A percentile compares a stretch with the other conserved stretches of the same genome.
phyloP scores from a whole-genome alignment of 306 rosid genomes.

The Rubus parviflorus region DNA sequence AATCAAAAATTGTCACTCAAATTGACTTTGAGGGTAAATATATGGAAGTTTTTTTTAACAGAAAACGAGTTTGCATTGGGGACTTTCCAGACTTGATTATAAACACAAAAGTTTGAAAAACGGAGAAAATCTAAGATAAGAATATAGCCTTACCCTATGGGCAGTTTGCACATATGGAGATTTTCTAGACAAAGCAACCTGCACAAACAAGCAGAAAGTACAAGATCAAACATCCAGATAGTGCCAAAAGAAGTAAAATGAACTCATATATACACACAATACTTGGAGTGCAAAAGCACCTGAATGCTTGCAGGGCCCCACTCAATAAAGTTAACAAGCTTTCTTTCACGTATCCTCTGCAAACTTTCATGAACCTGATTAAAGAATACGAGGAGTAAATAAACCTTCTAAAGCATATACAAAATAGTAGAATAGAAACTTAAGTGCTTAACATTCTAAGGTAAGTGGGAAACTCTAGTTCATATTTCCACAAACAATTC shows the following conservation, averaged over 20 bases:
- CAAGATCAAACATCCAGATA: constrained; percentile 16
- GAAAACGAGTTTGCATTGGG: background rate
- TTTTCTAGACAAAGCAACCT: constrained; percentile 98
- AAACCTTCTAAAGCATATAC: background rate
- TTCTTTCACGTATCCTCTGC: constrained; percentile 99
- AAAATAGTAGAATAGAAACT: background rate
- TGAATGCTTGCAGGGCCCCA: constrained; percentile 99
- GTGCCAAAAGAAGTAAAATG: constrained; percentile 12
- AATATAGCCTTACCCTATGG: constrained; percentile 63
- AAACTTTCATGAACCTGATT: constrained; percentile 96
- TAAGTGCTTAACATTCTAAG: background rate
- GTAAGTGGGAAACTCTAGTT: background rate
- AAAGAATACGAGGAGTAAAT: constrained; percentile 12
- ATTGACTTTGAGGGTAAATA: background rate
- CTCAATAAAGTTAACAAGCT: constrained; percentile 94
- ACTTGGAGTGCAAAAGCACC: constrained; percentile 43
- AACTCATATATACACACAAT: constrained; percentile 21
- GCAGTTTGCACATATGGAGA: constrained; percentile 99
- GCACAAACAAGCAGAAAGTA: constrained; percentile 12
- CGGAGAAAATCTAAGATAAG: constrained; percentile 9
- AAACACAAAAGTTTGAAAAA: constrained; percentile 5
- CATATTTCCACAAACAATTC: background rate
- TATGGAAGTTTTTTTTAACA: background rate
- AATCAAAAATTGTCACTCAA: background rate
- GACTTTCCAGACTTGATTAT: background rate